Percentiles rank a stretch among this genome's conserved stretches.
Conservation (phyloP, 208 protist genomes). For the Kentomonas sorsogonicus region DNA sequence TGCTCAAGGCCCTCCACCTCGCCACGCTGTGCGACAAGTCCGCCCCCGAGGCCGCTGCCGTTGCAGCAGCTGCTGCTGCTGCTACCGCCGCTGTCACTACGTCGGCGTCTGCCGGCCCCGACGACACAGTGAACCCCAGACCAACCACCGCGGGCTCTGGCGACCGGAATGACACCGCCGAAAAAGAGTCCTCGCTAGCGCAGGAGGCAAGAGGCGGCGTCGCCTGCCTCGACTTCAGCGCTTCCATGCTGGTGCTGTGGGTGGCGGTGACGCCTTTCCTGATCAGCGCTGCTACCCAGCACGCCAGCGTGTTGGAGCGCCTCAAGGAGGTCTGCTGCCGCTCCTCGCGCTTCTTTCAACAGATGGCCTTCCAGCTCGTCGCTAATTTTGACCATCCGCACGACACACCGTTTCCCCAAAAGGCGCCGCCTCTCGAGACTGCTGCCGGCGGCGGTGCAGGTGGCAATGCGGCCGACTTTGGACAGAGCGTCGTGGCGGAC, state of each 20-base stretch:
- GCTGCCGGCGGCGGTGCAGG: background rate
- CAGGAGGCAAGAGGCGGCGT: too few relatives aligned
- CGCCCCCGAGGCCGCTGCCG: slow-evolving; percentile 13
- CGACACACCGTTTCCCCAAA: slow-evolving; percentile 24
- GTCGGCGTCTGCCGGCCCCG: too few relatives aligned
- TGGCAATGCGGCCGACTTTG: background rate
- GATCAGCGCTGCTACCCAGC: slow-evolving; percentile 32
- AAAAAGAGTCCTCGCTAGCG: too few relatives aligned
- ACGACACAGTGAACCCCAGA: background rate
- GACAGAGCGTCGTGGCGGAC: too few relatives aligned
- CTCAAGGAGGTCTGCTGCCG: slow-evolving; percentile 64
- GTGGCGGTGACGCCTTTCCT: slow-evolving; percentile 49
- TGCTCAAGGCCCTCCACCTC: slow-evolving; percentile 74
- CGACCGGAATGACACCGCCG: background rate
- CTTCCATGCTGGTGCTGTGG: slow-evolving; percentile 56
- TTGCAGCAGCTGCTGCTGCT: slow-evolving; percentile 2
- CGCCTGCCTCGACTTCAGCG: slow-evolving; percentile 51
- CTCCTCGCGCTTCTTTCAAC: slow-evolving; percentile 56
- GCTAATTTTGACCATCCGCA: slow-evolving; percentile 54
- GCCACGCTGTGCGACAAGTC: slow-evolving; percentile 47
- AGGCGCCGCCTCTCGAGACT: background rate
- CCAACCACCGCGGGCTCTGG: background rate
- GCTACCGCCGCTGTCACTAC: background rate
- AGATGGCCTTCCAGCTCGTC: slow-evolving; percentile 62
- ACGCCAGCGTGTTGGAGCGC: slow-evolving; percentile 34